These are phyloP conservation scores for Trichomonascaceae sp. DNA, from an alignment of 1,139 yeast species.

Conservation along the genomic window DNA sequence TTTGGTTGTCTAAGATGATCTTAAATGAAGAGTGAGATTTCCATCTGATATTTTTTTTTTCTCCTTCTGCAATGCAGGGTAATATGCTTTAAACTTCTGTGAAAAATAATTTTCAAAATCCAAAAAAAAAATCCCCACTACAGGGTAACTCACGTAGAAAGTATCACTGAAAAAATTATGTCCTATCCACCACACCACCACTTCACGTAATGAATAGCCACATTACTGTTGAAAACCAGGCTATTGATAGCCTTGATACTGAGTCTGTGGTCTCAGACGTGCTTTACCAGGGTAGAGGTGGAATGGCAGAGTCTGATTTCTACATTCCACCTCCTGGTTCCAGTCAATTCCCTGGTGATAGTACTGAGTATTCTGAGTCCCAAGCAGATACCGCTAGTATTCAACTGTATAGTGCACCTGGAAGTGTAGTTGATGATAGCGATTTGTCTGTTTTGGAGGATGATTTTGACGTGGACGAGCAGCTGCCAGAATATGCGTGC, in stretches of 20 bases:
- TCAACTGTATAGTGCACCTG: constrained; percentile 3
- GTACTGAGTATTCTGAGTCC: background rate
- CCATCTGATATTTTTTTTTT: too few species aligned
- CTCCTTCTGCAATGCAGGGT: background rate
- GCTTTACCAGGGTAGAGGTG: constrained; percentile 23
- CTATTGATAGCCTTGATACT: background rate
- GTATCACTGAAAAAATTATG: background rate
- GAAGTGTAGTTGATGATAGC: background rate
- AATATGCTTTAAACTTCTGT: background rate
- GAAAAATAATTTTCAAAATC: background rate
- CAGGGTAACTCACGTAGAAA: background rate
- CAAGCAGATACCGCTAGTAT: background rate
- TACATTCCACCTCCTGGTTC: constrained; percentile 3
- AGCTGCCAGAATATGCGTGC: constrained; percentile 33
- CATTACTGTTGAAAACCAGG: constrained; percentile 3
- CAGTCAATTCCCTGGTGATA: background rate
- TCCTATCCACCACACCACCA: background rate
- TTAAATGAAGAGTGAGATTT: too few species aligned
- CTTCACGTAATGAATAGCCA: background rate
- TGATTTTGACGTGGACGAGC: constrained; percentile 15
- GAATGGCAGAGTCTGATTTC: constrained; percentile 1
- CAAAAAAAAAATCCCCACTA: background rate
- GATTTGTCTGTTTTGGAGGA: constrained; percentile 13
- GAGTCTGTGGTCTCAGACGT: constrained; percentile 28
- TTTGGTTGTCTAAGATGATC: too few species aligned